These are phyloP conservation scores for Draba incana DNA, from an alignment of 345 rosid genomes.

Conservation along the genomic window DNA sequence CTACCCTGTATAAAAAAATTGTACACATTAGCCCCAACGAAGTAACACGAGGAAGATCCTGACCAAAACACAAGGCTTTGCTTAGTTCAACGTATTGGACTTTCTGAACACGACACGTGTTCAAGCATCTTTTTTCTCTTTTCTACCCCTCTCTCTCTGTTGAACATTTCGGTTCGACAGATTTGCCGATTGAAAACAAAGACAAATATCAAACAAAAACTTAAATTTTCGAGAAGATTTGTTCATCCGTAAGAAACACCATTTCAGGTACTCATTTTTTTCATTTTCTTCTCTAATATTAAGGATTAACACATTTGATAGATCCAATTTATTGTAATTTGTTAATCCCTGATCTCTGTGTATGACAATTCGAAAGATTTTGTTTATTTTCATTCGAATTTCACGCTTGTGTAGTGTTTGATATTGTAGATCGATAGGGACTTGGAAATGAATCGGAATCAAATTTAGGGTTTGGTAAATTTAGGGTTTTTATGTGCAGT, in stretches of 20 bases:
- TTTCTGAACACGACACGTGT: conserved; percentile 43
- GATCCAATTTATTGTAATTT: conserved; percentile 12
- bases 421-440: conserved; percentile 2
- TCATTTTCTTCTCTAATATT: not conserved
- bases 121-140: conserved; percentile 13
- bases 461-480: conserved; percentile 15
- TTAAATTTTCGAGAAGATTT: conserved; percentile 1
- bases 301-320: not conserved
- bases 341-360: not conserved
- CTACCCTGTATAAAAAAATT: not conserved
- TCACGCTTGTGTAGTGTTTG: not conserved
- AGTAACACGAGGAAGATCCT: not conserved
- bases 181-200: conserved; percentile 26
- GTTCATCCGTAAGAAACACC: conserved; percentile 25
- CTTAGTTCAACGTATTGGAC: conserved; percentile 22
- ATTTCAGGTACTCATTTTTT: conserved; percentile 17
- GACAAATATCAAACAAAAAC: too few species aligned
- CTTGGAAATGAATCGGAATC: not conserved
- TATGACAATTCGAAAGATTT: not conserved
- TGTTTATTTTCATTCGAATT: not conserved
- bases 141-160: conserved; percentile 8
- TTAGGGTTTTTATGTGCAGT: conserved; percentile 6
- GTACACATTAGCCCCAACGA: conserved; percentile 3
- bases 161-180: conserved; percentile 34
- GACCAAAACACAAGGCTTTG: conserved; percentile 8